A percentile compares a stretch with the other conserved stretches of the same genome.
These are phyloP conservation scores for Pseudogymnoascus verrucosus DNA, from an alignment of 2,329 filamentous ascomycete species.

Conservation along the genomic window DNA sequence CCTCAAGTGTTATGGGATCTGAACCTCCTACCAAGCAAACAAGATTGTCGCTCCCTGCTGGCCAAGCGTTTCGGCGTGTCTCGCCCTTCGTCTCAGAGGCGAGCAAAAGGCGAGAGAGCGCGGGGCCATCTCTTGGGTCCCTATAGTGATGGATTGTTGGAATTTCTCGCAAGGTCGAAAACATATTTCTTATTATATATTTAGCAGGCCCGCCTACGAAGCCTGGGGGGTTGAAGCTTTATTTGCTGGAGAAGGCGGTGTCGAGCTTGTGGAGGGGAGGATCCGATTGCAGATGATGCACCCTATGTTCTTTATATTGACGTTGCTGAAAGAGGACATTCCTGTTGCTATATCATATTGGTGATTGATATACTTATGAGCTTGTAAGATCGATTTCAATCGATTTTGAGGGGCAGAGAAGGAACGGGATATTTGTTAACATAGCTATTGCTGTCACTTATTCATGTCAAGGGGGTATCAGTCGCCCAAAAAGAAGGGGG, in stretches of 20 bases:
- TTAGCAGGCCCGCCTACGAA: neutral
- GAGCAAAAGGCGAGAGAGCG: neutral
- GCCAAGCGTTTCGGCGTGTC: neutral
- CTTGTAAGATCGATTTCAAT: neutral
- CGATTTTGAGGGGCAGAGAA: neutral
- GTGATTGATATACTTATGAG: neutral
- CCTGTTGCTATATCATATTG: neutral
- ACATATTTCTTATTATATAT: neutral
- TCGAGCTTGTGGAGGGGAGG: neutral
- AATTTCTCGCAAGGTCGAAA: neutral
- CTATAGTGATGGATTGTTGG: neutral
- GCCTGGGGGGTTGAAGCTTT: neutral
- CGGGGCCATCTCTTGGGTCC: no score
- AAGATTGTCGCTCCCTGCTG: neutral
- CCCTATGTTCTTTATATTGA: neutral
- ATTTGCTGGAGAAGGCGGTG: neutral
- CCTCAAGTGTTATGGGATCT: neutral
- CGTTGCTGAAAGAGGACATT: neutral
- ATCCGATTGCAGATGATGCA: neutral
- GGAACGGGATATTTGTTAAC: neutral
- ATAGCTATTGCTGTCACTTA: neutral
- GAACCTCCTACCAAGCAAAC: neutral
- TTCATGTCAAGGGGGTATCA: neutral
- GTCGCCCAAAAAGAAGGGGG: neutral
- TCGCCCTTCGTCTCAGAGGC: neutral